Evolutionary conservation across 352 stramenopile genomes (phyloP), one percentile per base, ranked within the genome.

Genomic region (Saprolegnia parasitica): DNA sequence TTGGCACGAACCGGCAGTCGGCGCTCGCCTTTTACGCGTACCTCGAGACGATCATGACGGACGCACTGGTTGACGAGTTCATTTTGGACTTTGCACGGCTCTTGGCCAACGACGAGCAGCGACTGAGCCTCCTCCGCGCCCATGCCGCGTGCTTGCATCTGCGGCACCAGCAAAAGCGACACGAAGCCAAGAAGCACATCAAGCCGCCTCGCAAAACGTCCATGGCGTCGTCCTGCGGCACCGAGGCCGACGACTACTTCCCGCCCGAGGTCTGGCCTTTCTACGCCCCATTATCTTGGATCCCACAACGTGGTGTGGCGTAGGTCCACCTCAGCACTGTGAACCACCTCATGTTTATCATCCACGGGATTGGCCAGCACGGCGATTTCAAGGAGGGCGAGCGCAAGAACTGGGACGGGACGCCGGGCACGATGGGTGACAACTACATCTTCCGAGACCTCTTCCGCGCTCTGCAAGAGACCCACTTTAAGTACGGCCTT

Each of bases 341-440:
- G 29, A 94, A 95, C 49, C 87, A 95, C 45, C 77, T 95, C 45
- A 78, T 95, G 50, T 95, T 95, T 54, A 75, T 95, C 23, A 95
- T 95, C 55, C 87, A 95, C 46, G 87, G 87, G 5, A 95, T 95
- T 24, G 87, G 87, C 26, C 82, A 91, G 29, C 87, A 95, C 65
- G 86, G 88, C 10, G 87, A 95, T 63, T 95, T 95, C 61, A 84
- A 90, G 37, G 87, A 93, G 57, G 84, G 84, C 40, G 87, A 93
- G 40, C 81, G 90, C 62, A 88, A 89, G 74, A 88, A 81, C 2
- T 92, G 82, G 84, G 87, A 92, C 40, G 83, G 82, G 23, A 75
- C 88, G 50, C 77, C 80, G 0, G 85, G 83, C 8, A 72, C 91
- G 8, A 83, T 90, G 71, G 83, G 82, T n/a, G 85, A 82, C 45